Base-by-base conservation (phyloP, 306 rosid species). In the Begonia masoniana region DNA sequence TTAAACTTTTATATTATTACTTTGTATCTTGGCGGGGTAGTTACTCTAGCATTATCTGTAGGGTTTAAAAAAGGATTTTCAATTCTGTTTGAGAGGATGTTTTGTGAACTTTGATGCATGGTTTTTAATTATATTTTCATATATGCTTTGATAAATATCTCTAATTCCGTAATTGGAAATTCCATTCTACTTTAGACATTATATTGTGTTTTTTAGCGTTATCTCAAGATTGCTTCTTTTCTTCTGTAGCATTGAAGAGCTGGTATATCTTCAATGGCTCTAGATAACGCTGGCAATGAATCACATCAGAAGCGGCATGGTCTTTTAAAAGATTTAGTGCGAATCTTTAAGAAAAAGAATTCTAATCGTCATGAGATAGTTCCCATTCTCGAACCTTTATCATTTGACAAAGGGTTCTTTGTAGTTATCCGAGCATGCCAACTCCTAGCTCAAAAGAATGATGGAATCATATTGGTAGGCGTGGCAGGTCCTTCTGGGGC, bases 401-500 rank as follows among this genome's bases (percentile, higher is more conserved):
- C 99, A 57, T 86, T 92, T 76, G 99, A 86, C 68, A 92, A 92
- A 83, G 99, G 99, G 7, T 92, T 92, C 75, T 92, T 92, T 54
- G 73, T 86, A 47, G 88, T 86, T 9, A 92, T 92, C 60, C 84
- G 99, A 7, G 96, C 96, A 45, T 81, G 93, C 74, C 99, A 92
- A 60, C 61, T 83, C 52, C 67, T 92, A 51, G 82, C 95, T 52
- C 95, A 86, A 76, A 78, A 86, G 62, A 92, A 92, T 65, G 89
- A 83, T 46, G 99, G 99, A 41, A 81, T 83, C 56, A 70, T 79
- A 71, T 61, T 92, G 80, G 94, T 92, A 43, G 99, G 99, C 21
- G 69, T 92, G 68, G 99, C 99, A 0, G 99, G 99, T 61, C 99
- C 99, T 70, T 92, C 99, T 10, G 99, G 99, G 58, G 99, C 99